Conservation (phyloP, 1,284 basidiomycete species). For the Taiwanofungus camphoratus region DNA sequence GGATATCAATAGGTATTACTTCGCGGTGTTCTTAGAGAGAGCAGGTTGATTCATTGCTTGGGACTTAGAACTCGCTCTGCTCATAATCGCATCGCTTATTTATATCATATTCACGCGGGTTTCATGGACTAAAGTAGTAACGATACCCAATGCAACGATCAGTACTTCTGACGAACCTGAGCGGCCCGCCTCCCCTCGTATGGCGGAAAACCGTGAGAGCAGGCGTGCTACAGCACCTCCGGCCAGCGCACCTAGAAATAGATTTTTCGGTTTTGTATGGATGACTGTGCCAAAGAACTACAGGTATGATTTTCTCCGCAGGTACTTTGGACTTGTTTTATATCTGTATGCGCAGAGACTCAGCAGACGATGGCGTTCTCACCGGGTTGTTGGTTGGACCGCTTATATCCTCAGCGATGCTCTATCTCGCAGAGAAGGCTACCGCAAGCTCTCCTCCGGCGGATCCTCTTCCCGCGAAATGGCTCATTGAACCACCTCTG, state of each 20-base stretch:
- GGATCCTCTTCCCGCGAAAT: constrained; percentile 45
- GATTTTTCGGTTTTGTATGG: constrained; percentile 66
- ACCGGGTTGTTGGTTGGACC: constrained; percentile 78
- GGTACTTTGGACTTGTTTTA: not conserved
- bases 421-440: constrained; percentile 45
- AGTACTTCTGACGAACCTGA: constrained; percentile 21
- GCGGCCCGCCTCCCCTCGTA: constrained; percentile 37
- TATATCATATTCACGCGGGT: constrained; percentile 64
- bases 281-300: constrained; percentile 89
- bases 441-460: constrained; percentile 16
- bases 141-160: constrained; percentile 21
- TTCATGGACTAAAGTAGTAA: constrained; percentile 29
- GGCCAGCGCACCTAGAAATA: constrained; percentile 34
- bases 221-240: constrained; percentile 32
- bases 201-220: constrained; percentile 39
- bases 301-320: constrained; percentile 44
- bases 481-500: constrained; percentile 73
- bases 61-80: constrained; percentile 49
- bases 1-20: constrained; percentile 39
- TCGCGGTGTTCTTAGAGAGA: not conserved
- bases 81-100: constrained; percentile 51
- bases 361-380: constrained; percentile 77
- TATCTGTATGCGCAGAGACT: constrained; percentile 46
- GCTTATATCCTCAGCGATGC: constrained; percentile 62
- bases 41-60: not conserved